A percentile compares a stretch with the other conserved stretches of the same genome.
phyloP scores from a whole-genome alignment of 495 filamentous ascomycete genomes.

The Penicillium daleae region DNA sequence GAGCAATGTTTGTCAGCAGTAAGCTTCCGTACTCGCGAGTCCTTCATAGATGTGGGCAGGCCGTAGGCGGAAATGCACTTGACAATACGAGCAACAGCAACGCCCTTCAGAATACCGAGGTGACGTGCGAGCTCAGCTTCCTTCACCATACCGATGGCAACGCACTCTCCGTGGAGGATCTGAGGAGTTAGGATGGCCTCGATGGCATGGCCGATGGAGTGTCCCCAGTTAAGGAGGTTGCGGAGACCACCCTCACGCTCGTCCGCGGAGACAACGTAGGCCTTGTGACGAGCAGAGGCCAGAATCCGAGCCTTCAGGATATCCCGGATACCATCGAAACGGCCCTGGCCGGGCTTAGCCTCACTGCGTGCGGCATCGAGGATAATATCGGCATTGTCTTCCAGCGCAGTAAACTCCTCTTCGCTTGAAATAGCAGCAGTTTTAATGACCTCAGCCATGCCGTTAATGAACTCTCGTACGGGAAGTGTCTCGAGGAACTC shows the following conservation, averaged over 20 bases:
- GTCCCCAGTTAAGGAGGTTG: constrained; percentile 95
- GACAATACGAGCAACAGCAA: constrained; percentile 83
- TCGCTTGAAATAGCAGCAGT: constrained; percentile 96
- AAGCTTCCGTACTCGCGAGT: constrained; percentile 80
- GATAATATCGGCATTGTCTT: constrained; percentile 76
- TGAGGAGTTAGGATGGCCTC: constrained; percentile 96
- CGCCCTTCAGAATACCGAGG: constrained; percentile 82
- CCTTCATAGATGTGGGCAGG: constrained; percentile 82
- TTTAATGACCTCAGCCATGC: constrained; percentile 98
- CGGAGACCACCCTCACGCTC: constrained; percentile 93
- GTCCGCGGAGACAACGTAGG: constrained; percentile 88
- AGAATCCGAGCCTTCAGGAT: constrained; percentile 86
- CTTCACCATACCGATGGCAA: constrained; percentile 97
- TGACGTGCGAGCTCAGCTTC: constrained; percentile 92
- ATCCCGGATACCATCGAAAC: constrained; percentile 69
- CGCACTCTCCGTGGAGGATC: constrained; percentile 91
- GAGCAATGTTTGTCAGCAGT: constrained; percentile 88
- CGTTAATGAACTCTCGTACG: constrained; percentile 93
- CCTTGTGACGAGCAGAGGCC: constrained; percentile 88
- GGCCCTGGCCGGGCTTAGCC: constrained; percentile 53
- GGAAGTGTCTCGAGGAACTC: constrained; percentile 91
- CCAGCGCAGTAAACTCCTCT: constrained; percentile 81
- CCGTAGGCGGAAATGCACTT: constrained; percentile 95
- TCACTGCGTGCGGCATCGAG: constrained; percentile 69
- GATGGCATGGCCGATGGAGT: constrained; percentile 96